phyloP scores from a whole-genome alignment of 1,284 basidiomycete species.

The Ceratorhiza oryzae-sativae region DNA sequence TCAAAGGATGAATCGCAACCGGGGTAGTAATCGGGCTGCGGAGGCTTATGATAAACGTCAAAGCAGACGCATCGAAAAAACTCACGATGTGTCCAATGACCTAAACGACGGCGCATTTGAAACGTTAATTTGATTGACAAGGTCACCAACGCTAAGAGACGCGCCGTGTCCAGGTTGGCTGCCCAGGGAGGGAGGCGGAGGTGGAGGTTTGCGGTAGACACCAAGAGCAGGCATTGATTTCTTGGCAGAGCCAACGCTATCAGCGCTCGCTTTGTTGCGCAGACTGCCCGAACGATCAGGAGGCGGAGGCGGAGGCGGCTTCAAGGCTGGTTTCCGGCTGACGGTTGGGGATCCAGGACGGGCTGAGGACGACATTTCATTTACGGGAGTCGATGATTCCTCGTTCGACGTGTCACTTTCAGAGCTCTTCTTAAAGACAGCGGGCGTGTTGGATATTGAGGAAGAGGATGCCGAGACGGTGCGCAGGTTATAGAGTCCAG shows the following conservation, averaged over 20 bases:
- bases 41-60: not conserved
- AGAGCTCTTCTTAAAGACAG: constrained; percentile 3
- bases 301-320: constrained; percentile 29
- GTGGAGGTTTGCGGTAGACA: constrained; percentile 33
- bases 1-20: constrained; percentile 6
- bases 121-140: constrained; percentile 20
- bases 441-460: not conserved
- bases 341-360: constrained; percentile 7
- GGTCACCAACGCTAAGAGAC: constrained; percentile 31
- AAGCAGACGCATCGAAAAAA: not conserved
- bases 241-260: constrained; percentile 21
- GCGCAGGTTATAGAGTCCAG: constrained; percentile 18
- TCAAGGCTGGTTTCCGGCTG: constrained; percentile 15
- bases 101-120: not conserved
- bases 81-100: constrained; percentile 36
- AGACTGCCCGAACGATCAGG: constrained; percentile 7
- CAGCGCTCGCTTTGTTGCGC: constrained; percentile 16
- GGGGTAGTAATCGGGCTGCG: constrained; percentile 27
- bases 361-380: not conserved
- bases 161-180: constrained; percentile 21
- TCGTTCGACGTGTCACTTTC: constrained; percentile 28
- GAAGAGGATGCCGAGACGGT: not conserved
- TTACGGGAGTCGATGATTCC: not conserved
- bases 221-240: constrained; percentile 14
- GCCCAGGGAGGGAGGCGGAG: constrained; percentile 5